phyloP scores from a whole-genome alignment of 2,329 filamentous ascomycete genomes.

The Myriangium duriaei region DNA sequence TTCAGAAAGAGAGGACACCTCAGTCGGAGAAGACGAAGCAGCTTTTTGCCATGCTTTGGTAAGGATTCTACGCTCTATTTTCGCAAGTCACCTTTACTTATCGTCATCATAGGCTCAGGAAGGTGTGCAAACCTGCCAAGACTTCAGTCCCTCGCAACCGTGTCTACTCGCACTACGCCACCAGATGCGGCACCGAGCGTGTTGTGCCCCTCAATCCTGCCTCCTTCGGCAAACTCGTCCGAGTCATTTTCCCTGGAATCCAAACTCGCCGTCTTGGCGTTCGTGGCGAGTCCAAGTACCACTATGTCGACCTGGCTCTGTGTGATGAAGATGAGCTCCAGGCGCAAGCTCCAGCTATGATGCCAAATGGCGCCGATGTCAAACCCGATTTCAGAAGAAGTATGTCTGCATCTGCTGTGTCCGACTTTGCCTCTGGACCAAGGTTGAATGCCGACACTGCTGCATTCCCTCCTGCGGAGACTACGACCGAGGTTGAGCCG shows the following conservation, averaged over 20 bases:
- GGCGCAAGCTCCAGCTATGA: slow-evolving; percentile 14
- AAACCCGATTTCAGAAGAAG: slow-evolving; percentile 15
- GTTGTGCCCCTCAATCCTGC: slow-evolving; percentile 93
- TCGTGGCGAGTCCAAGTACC: slow-evolving; percentile 94
- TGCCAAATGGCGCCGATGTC: slow-evolving; percentile 11
- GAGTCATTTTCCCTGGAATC: slow-evolving; percentile 89
- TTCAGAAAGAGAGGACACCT: slow-evolving; percentile 66
- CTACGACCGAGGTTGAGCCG: slow-evolving; percentile 19
- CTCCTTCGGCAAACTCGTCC: slow-evolving; percentile 92
- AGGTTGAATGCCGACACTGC: slow-evolving; percentile 37
- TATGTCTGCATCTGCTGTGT: slow-evolving; percentile 20
- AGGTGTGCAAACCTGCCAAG: slow-evolving; percentile 60
- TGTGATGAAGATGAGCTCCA: slow-evolving; percentile 29
- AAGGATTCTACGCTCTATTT: slow-evolving; percentile 23
- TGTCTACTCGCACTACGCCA: slow-evolving; percentile 92
- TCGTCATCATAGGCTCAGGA: slow-evolving; percentile 48
- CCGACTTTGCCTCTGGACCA: slow-evolving; percentile 27
- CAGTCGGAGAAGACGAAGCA: slow-evolving; percentile 75
- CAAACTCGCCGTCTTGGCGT: slow-evolving; percentile 87
- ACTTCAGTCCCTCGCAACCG: slow-evolving; percentile 82
- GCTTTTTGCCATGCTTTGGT: slow-evolving; percentile 84
- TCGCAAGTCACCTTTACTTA: slow-evolving; percentile 14
- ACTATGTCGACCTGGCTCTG: slow-evolving; percentile 55
- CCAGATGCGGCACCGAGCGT: slow-evolving; percentile 79
- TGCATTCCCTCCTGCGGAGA: slow-evolving; percentile 30